Evolutionary conservation across 2,329 filamentous ascomycete genomes (phyloP), one percentile per base, ranked within the genome.

Genomic region (Fusarium dlaminii): DNA sequence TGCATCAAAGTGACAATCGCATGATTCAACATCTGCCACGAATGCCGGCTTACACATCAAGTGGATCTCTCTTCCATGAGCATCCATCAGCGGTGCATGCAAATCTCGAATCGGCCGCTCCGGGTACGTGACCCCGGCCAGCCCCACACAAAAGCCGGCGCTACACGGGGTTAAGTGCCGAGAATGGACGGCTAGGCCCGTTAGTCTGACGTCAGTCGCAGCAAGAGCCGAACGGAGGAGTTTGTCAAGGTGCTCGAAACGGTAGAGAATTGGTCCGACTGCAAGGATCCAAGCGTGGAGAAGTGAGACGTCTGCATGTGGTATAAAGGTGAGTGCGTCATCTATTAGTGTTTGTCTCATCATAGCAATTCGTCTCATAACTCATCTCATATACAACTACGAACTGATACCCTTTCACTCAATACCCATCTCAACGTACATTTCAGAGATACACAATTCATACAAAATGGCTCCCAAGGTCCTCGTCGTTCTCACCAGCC

Each of bases 401-500:
- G 6, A 15, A 12, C 10, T 12, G 8, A 36, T 18, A 30, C 10
- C 18, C 40, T 51, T 37, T 29, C 36, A 27, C 36, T 36, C 32
- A 66, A 18, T 29, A 62, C 14, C 34, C 37, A 52, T 54, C 20
- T 42, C 10, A 32, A n/a, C 39, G 22, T 39, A 49, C 29, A 57
- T 49, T 37, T n/a, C 34, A 22, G 34, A 27, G n/a, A 57, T 48
- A 59, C 34, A 40, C 56, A 43, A 40, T 24, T 34, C 14, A 61
- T 27, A 30, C 70, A 81, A 51, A 73, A 88, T 88, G 86, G 83
- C 85, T 40, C 86, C 84, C 76, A 92, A 92, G 81, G 83, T 94
- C 73, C 91, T 94, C 83, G 83, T 94, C 81, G 89, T 94, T 66
- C 89, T 94, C 70, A 93, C 90, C 73, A 94, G 91, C 69, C 86